Base-by-base conservation (phyloP, 441 rosid genomes). In the Melastoma candidum region DNA sequence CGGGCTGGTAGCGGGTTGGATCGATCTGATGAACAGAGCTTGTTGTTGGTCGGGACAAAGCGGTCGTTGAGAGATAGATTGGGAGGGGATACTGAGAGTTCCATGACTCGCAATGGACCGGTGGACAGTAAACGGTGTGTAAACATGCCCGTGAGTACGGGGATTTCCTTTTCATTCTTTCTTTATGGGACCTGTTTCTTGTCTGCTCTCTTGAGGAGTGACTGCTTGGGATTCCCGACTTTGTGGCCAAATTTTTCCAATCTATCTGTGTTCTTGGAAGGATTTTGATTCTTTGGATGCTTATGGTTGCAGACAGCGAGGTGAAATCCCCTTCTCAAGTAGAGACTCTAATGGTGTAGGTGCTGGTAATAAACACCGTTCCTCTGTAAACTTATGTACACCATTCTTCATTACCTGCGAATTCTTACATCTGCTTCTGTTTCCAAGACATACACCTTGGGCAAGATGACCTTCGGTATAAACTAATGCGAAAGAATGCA, bases 251-350 rank as follows among this genome's bases (percentile, higher is more conserved):
- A 12, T 44, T 48, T 26, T 29, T 55, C 22, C 49, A 7, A 8
- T 9, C 10, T 3, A 4, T 22, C 14, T 12, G 7, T 12, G 29
- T 26, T 44, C 29, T 32, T 11, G 32, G 13, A 44, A 24, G 6
- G 10, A 2, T 44, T 2, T 11, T 26, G 5, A 29, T 29, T 6
- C 5, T 29, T 29, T 3, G 4, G 2, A 2, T 44, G 25, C 2
- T 26, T 45, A 14, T 55, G 25, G 22, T 55, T 55, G 39, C 59
- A 55, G 59, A n/a, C 59, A 45, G 13, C 48, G 48, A 17, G 59
- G 59, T 44, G 49, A 26, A n/a, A 44, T 26, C 11, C 10, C 5
- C 17, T 7, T 55, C 49, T 3, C 41, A 10, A 55, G 13, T 14
- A 14, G 59, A 49, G 27, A 32, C 27, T 44, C 48, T 22, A 44